Evolutionary conservation across 1,284 basidiomycete genomes (phyloP), one percentile per base, ranked within the genome.

Genomic region (Fomitopsis palustris): DNA sequence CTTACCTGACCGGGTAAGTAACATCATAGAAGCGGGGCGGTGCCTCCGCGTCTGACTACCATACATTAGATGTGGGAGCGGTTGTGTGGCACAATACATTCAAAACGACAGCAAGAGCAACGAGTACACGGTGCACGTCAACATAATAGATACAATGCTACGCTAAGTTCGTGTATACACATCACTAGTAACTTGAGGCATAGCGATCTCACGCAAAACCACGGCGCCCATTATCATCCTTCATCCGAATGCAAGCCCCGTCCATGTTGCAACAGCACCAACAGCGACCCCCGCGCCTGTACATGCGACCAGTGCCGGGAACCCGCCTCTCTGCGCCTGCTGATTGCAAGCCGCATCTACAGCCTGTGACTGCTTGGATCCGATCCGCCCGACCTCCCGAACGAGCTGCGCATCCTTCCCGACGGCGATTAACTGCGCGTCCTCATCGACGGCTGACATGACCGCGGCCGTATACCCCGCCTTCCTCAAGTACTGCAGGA

Each of bases 201-300:
- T 10, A 23, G 21, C 42, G 19, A 2, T 14, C 19, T 23, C 12
- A 19, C 25, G 42, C 42, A n/a, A 4, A n/a, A 21, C 17, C n/a
- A 21, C 16, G 8, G 16, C 39, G 38, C 39, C 39, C 39, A 37
- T n/a, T 17, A n/a, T 39, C 38, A 19, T 23, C 42, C 38, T 25
- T 54, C 51, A 56, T 25, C 52, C 35, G 41, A 61, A 61, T 31
- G 60, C 60, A 23, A 61, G 47, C 5, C 51, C 60, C n/a, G 60
- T 57, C 56, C 55, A 61, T 8, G 56, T 43, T 16, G 57, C 61
- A 5, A 49, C 54, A 29, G 57, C 57, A 29, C 57, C 57, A 8
- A 52, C 47, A 19, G 52, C 56, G 7, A 49, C 41, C 6, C 39
- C 57, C 29, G 27, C 51, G 17, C 39, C 52, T 33, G 33, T 45